These are phyloP conservation scores for Magnaporthales sp. DNA, from an alignment of 2,329 filamentous ascomycete species.

Conservation along the genomic window DNA sequence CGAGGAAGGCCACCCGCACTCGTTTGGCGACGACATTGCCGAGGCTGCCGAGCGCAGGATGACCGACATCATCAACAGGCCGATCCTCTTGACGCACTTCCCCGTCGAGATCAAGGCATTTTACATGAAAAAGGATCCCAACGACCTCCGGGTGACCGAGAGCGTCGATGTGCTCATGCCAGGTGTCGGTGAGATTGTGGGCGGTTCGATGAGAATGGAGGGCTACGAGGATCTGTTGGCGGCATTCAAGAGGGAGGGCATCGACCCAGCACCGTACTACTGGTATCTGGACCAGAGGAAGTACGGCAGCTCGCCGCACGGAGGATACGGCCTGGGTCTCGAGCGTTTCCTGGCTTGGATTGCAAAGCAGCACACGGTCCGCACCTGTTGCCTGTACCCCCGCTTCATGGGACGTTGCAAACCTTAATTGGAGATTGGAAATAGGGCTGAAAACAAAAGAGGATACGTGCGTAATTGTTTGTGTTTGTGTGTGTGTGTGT, in stretches of 20 bases:
- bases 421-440: constrained; percentile 39
- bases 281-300: constrained; percentile 98
- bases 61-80: constrained; percentile 93
- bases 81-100: constrained; percentile 80
- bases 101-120: constrained; percentile 97
- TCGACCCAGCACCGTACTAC: constrained; percentile 81
- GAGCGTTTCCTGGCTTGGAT: constrained; percentile 68
- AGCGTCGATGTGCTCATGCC: constrained; percentile 81
- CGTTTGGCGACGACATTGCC: constrained; percentile 95
- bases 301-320: constrained; percentile 57
- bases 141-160: constrained; percentile 80
- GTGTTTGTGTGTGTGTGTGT: constrained; percentile 13
- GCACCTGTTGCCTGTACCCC: constrained; percentile 65
- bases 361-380: constrained; percentile 54
- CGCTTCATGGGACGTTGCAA: constrained; percentile 76
- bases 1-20: constrained; percentile 83
- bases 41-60: constrained; percentile 89
- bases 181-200: constrained; percentile 93
- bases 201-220: constrained; percentile 93
- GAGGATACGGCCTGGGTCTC: constrained; percentile 53
- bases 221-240: constrained; percentile 82
- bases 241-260: constrained; percentile 80
- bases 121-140: constrained; percentile 88
- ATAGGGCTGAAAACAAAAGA: constrained; percentile 8
- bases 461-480: too few relatives aligned